phyloP scores from a whole-genome alignment of 2,329 filamentous ascomycete genomes.

The Talaromyces sp. region DNA sequence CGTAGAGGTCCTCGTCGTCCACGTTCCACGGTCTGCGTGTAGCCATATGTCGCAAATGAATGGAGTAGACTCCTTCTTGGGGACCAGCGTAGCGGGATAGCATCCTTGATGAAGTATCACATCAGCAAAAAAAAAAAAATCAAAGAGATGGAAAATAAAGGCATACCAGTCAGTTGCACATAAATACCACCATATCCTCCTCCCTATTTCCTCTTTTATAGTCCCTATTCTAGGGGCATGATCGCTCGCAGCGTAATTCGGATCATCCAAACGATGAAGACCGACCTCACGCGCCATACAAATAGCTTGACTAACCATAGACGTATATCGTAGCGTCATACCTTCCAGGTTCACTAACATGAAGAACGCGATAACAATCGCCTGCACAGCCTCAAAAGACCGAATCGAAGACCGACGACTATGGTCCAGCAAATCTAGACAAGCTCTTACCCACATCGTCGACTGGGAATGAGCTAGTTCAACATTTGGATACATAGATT shows the following conservation, averaged over 20 bases:
- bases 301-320: constrained; percentile 31
- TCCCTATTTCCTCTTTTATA: constrained; percentile 33
- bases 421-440: constrained; percentile 34
- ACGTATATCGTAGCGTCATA: constrained; percentile 31
- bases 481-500: constrained; percentile 19
- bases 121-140: neutral
- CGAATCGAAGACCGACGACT: constrained; percentile 23
- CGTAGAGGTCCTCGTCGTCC: constrained; percentile 34
- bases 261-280: constrained; percentile 22
- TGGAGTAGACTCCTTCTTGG: constrained; percentile 37
- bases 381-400: constrained; percentile 38
- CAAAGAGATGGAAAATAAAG: neutral
- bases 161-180: constrained; percentile 36
- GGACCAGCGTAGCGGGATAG: constrained; percentile 28
- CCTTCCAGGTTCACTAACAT: constrained; percentile 35
- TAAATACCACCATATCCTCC: constrained; percentile 45
- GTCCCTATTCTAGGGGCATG: constrained; percentile 11
- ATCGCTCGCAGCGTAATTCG: neutral
- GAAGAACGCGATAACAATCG: constrained; percentile 34
- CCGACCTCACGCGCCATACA: constrained; percentile 23
- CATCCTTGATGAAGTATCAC: constrained; percentile 25
- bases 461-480: constrained; percentile 30
- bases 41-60: constrained; percentile 39
- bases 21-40: constrained; percentile 37
- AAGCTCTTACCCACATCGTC: constrained; percentile 29